A percentile compares a stretch with the other conserved stretches of the same genome.
phyloP scores from a whole-genome alignment of 1,284 basidiomycete genomes.

The Papiliotrema laurentii region DNA sequence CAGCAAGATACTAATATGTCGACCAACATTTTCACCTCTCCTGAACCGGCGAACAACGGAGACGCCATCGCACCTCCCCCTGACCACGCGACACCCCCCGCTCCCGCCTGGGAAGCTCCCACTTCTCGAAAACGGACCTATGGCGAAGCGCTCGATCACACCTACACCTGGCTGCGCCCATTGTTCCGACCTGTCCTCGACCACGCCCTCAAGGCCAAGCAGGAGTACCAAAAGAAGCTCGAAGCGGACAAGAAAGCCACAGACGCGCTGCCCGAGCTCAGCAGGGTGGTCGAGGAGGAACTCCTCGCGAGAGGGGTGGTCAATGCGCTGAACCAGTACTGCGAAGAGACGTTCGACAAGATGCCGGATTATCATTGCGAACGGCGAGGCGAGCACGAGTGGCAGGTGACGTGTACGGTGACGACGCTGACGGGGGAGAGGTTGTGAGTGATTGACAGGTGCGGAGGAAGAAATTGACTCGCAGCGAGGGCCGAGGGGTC shows the following conservation, averaged over 20 bases:
- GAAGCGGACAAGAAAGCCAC: neutral
- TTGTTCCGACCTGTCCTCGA: constrained; percentile 19
- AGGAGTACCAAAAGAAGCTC: neutral
- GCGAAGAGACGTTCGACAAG: neutral
- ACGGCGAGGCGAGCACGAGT: neutral
- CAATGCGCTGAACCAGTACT: constrained; percentile 2
- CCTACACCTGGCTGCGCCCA: constrained; percentile 20
- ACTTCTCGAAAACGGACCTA: constrained; percentile 1
- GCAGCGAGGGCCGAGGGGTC: constrained; percentile 14
- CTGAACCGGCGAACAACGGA: neutral
- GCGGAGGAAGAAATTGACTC: neutral
- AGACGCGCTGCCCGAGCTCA: neutral
- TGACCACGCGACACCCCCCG: neutral
- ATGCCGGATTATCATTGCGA: constrained; percentile 3
- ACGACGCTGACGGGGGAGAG: constrained; percentile 7
- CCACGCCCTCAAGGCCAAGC: constrained; percentile 14
- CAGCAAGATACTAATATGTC: neutral
- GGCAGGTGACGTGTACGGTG: constrained; percentile 10
- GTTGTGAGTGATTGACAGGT: constrained; percentile 9
- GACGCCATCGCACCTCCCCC: neutral
- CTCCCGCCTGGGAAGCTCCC: neutral
- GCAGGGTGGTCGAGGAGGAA: constrained; percentile 8
- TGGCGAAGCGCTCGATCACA: constrained; percentile 22
- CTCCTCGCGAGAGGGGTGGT: constrained; percentile 8
- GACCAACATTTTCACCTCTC: neutral